These are phyloP conservation scores for Arabidopsis suecica DNA, from an alignment of 345 rosid genomes.

Conservation along the genomic window DNA sequence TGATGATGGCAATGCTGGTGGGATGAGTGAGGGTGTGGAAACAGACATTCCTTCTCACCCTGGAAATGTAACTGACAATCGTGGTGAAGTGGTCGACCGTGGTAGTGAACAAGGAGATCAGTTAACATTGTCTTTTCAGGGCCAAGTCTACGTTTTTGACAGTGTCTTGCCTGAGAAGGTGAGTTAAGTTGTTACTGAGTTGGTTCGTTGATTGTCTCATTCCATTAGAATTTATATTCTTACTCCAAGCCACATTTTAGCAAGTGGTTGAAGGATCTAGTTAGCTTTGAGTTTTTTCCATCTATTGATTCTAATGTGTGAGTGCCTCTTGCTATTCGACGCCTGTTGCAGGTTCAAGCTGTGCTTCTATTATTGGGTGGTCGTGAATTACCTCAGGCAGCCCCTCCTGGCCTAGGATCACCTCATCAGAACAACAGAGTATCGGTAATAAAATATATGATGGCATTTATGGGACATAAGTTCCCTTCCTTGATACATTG, in stretches of 20 bases:
- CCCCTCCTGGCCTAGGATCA: slow-evolving; percentile 47
- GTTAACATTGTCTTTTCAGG: slow-evolving; percentile 74
- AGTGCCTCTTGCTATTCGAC: background rate
- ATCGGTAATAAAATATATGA: slow-evolving; percentile 10
- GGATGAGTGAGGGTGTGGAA: slow-evolving; percentile 46
- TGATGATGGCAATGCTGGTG: slow-evolving; percentile 47
- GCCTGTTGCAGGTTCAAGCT: slow-evolving; percentile 61
- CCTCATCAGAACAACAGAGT: slow-evolving; percentile 50
- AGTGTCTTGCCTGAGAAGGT: slow-evolving; percentile 76
- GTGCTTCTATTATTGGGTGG: slow-evolving; percentile 67
- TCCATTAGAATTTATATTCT: background rate
- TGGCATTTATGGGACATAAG: background rate
- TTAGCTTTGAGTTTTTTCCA: slow-evolving; percentile 12
- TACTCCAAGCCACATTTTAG: background rate
- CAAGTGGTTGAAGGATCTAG: slow-evolving; percentile 17
- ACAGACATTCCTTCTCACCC: slow-evolving; percentile 62
- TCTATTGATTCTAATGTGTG: background rate
- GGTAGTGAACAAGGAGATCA: slow-evolving; percentile 61
- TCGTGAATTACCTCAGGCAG: slow-evolving; percentile 55
- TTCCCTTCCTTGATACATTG: slow-evolving; percentile 7
- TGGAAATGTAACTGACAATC: slow-evolving; percentile 53
- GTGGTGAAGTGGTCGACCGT: slow-evolving; percentile 48
- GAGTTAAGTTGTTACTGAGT: background rate
- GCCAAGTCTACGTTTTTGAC: slow-evolving; percentile 80
- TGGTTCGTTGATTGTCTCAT: background rate